phyloP scores from a whole-genome alignment of 768 basidiomycete species.

The Exidia glandulosa region DNA sequence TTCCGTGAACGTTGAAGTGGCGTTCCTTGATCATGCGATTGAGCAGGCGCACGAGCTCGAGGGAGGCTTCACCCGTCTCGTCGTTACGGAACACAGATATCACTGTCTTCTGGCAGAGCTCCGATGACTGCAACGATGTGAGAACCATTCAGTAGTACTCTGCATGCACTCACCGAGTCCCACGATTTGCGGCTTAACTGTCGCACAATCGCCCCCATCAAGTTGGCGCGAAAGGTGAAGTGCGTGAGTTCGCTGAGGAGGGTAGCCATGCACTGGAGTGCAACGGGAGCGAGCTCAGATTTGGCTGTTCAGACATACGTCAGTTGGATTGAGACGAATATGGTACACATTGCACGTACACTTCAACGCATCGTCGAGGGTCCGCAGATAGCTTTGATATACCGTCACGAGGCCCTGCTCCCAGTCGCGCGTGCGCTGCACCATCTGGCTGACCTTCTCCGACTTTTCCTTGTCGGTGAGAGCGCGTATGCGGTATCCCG shows the following conservation, averaged over 20 bases:
- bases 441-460: slow-evolving; percentile 91
- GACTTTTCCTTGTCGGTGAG: slow-evolving; percentile 84
- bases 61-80: slow-evolving; percentile 65
- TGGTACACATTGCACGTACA: slow-evolving; percentile 29
- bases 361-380: slow-evolving; percentile 80
- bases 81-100: slow-evolving; percentile 78
- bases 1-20: slow-evolving; percentile 80
- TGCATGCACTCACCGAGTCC: slow-evolving; percentile 56
- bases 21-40: slow-evolving; percentile 96
- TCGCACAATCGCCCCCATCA: slow-evolving; percentile 79
- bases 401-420: slow-evolving; percentile 84
- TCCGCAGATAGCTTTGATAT: slow-evolving; percentile 82
- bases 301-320: slow-evolving; percentile 35
- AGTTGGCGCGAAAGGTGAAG: slow-evolving; percentile 93
- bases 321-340: background rate
- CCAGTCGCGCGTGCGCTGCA: slow-evolving; percentile 81
- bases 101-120: slow-evolving; percentile 73
- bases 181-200: slow-evolving; percentile 77
- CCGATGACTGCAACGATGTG: slow-evolving; percentile 49
- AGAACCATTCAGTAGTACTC: background rate
- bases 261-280: slow-evolving; percentile 80
- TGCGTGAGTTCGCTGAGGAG: slow-evolving; percentile 75
- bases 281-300: slow-evolving; percentile 52
- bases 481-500: slow-evolving; percentile 88
- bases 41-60: slow-evolving; percentile 80